Base-by-base conservation (phyloP, 2,329 filamentous ascomycete genomes). In the Colletotrichum caudatum region DNA sequence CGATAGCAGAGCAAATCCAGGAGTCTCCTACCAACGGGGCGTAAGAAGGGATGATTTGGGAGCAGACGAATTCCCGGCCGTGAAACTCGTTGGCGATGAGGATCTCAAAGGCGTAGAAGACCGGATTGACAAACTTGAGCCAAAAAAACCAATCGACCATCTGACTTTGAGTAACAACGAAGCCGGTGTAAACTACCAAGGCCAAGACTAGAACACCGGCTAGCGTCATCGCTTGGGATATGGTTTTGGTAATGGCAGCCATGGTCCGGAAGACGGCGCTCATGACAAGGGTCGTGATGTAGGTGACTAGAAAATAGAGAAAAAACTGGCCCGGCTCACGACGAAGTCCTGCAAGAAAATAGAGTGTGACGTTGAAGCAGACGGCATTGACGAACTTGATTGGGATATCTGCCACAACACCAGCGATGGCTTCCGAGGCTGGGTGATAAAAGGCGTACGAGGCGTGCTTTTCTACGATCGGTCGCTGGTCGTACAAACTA, bases 71-170 rank as follows among this genome's bases (percentile, higher is more conserved):
- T 0, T 84, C 75, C 1, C 83, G 85, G 6, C 86, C 84, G 71
- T 89, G 86, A 75, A 93, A 92, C 77, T 96, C 93, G 79, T 94
- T 95, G 71, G 90, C 84, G 80, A 93, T 87, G 23, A 94, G 82
- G 2, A 89, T 87, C 78, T 94, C 92, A 74, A 94, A 95, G 2
- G 87, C 91, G 76, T 94, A 94, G 56, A 85, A 90, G 46, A 94
- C 88, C 0, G 92, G 92, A 71, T 94, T 91, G 62, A 94, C 84
- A 81, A 91, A 94, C 37, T 90, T 88, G 64, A 95, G 91, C 93
- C 93, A 95, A 37, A 88, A 83, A 60, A 92, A 91, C 92, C 92
- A 95, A 0, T 87, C 88, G 29, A 90, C 86, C 91, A 92, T 94
- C 76, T 92, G 75, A 0, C 78, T 0, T 81, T 76, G 44, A 88